A percentile compares a stretch with the other conserved stretches of the same genome.
Evolutionary conservation across 2,329 filamentous ascomycete species (phyloP).

Genomic region (Chaetomium globosum): DNA sequence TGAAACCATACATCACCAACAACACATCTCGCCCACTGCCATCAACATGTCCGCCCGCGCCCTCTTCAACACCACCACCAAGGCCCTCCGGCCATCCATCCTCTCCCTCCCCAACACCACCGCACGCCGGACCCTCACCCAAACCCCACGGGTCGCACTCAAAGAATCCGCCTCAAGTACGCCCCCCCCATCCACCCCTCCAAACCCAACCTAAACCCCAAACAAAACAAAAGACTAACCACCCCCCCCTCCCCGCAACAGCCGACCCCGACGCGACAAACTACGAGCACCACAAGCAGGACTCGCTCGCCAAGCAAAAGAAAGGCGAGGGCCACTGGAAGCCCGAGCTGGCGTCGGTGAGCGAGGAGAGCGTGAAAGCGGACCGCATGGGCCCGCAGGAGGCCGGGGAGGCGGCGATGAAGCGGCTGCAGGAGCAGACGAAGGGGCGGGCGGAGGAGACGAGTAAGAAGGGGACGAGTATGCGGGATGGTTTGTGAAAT

Average conservation of each 20-base stretch:
- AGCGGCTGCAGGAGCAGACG: constrained; percentile 61
- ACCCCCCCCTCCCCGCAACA: constrained; percentile 11
- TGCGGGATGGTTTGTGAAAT: constrained; percentile 47
- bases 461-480: constrained; percentile 53
- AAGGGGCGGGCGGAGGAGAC: constrained; percentile 56
- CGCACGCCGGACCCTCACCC: constrained; percentile 22
- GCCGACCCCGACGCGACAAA: constrained; percentile 43
- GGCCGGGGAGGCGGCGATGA: constrained; percentile 42
- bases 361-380: constrained; percentile 75
- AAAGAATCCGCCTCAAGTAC: constrained; percentile 33
- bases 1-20: background rate
- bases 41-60: constrained; percentile 26
- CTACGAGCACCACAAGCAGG: constrained; percentile 62
- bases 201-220: background rate
- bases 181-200: constrained; percentile 1
- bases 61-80: constrained; percentile 24
- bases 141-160: constrained; percentile 22
- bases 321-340: constrained; percentile 74
- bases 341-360: constrained; percentile 73
- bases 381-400: constrained; percentile 55
- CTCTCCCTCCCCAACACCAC: constrained; percentile 7
- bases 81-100: constrained; percentile 12
- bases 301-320: constrained; percentile 67
- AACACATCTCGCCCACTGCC: constrained; percentile 10
- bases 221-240: background rate